These are phyloP conservation scores for Jamesozyma hellenica DNA, from an alignment of 805 yeast species.

Conservation along the genomic window DNA sequence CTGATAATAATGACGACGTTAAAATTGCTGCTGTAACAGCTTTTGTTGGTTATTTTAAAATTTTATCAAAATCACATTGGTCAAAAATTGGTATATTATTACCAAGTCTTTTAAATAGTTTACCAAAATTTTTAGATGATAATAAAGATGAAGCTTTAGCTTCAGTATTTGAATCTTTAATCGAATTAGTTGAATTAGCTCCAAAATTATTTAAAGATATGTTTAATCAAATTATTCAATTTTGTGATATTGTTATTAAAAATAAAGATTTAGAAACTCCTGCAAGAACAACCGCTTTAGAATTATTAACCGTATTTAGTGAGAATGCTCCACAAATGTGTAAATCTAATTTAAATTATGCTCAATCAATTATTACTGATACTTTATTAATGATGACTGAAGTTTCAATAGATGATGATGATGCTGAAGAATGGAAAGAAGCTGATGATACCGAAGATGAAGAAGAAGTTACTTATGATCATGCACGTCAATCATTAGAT, in stretches of 20 bases:
- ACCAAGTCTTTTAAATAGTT: constrained; percentile 74
- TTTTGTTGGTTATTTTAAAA: constrained; percentile 79
- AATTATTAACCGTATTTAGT: constrained; percentile 78
- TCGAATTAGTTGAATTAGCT: constrained; percentile 84
- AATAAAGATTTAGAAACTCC: constrained; percentile 68
- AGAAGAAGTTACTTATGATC: constrained; percentile 78
- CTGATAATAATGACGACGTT: constrained; percentile 70
- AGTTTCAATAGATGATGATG: constrained; percentile 81
- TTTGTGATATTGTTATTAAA: constrained; percentile 74
- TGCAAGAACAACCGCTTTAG: constrained; percentile 80
- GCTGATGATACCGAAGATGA: constrained; percentile 72
- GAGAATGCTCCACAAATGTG: constrained; percentile 96
- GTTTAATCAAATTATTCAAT: constrained; percentile 81
- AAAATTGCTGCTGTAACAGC: constrained; percentile 88
- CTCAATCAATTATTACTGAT: constrained; percentile 58
- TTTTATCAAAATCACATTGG: constrained; percentile 74
- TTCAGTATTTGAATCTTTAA: constrained; percentile 77
- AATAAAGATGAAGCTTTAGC: constrained; percentile 78
- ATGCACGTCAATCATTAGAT: constrained; percentile 91
- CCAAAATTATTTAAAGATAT: constrained; percentile 89
- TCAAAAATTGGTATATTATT: constrained; percentile 62
- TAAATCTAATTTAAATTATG: constrained; percentile 62
- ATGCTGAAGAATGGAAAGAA: constrained; percentile 77
- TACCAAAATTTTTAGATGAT: constrained; percentile 71
- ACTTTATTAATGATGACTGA: constrained; percentile 84